Conservation (phyloP, 139 green algal genomes). For the Picochlorum sp. region DNA sequence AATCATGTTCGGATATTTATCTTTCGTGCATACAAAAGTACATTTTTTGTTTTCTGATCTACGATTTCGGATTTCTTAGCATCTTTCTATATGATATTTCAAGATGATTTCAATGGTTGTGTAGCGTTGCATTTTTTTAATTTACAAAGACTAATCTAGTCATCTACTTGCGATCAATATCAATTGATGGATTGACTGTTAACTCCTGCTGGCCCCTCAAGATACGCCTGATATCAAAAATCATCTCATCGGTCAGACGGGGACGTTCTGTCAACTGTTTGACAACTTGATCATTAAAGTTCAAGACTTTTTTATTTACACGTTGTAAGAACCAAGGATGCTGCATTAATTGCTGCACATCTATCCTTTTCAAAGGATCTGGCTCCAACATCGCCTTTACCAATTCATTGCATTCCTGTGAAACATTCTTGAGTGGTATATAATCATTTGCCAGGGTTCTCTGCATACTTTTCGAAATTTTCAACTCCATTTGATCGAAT, state of each 20-base stretch:
- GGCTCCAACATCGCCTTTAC: not conserved
- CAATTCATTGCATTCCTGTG: not conserved
- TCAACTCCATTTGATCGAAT: not conserved
- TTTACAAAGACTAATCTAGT: no score
- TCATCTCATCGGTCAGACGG: not conserved
- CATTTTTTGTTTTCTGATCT: no score
- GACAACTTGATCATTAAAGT: conserved; percentile 21
- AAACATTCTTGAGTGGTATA: not conserved
- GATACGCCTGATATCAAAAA: not conserved
- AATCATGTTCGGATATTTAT: no score
- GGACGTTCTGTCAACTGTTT: not conserved
- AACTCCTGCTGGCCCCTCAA: not conserved
- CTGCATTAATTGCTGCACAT: conserved; percentile 18
- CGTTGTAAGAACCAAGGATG: conserved; percentile 43
- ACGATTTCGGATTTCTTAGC: no score
- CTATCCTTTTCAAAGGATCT: conserved; percentile 2
- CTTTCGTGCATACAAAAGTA: no score
- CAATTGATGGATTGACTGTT: not conserved
- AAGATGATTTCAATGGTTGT: no score
- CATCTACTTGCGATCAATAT: no score
- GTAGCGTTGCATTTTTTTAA: no score
- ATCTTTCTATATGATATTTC: no score
- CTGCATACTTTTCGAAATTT: not conserved
- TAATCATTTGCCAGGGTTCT: not conserved
- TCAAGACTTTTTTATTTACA: conserved; percentile 5